Evolutionary conservation across 2,329 filamentous ascomycete genomes (phyloP), one percentile per base, ranked within the genome.

Genomic region (Chrysoporthe austroafricana): DNA sequence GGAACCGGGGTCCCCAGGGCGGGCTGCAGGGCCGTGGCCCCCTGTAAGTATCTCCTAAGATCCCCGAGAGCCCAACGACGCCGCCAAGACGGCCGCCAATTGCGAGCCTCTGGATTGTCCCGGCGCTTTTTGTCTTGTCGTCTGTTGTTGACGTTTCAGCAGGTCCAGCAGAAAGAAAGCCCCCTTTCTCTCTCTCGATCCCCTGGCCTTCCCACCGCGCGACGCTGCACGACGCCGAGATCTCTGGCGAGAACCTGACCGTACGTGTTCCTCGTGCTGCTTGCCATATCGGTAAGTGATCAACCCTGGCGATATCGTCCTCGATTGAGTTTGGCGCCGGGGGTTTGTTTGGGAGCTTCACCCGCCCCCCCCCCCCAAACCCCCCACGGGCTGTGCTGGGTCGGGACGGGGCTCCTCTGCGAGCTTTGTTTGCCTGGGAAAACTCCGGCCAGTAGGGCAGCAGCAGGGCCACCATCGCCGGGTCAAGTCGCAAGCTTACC

Each of bases 391-490:
- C 26, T 26, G 26, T 26, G 26, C 26, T 26, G 26, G 26, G 26
- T 26, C 26, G 26, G 61, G 61, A 26, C 16, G 56, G 48, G 26
- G 8, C 57, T 59, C 56, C 61, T 18, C 34, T 57, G 44, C 14
- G 46, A 61, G 60, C 60, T 63, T 26, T 26, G 26, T 26, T 26
- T 44, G 64, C 64, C 67, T 61, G 61, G 44, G 48, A 63, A 52
- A 52, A 21, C 61, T 64, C 64, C 64, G 67, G 57, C 26, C 56
- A 26, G 58, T 39, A 48, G 48, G 42, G 50, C 63, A 26, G 21
- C 21, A 21, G 26, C 26, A 26, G 26, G 26, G 26, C 26, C 26
- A 66, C 44, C 67, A 60, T 66, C 56, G 54, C 67, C 67, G 67
- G 44, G n/a, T 11, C 9, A 9, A 58, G 26, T 2, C 16, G 50